These are phyloP conservation scores for Larix kaempferi DNA, from an alignment of 75 land plant genomes.

Conservation along the genomic window DNA sequence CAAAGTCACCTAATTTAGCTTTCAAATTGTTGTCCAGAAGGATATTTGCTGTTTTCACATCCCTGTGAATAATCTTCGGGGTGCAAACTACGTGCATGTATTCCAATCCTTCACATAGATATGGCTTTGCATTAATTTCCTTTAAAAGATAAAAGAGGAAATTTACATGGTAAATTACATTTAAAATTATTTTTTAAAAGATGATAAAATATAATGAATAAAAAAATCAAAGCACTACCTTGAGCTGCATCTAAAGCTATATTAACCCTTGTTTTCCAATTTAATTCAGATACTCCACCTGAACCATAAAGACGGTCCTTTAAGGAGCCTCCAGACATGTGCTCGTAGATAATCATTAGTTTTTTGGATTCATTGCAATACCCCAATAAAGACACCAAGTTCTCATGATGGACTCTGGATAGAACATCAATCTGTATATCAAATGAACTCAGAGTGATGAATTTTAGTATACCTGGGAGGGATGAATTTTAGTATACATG, in stretches of 20 bases:
- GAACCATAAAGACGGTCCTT: constrained; percentile 37
- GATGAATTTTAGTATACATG: no score
- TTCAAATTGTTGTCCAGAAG: background rate
- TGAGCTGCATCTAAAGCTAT: background rate
- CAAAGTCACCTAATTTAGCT: background rate
- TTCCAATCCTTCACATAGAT: background rate
- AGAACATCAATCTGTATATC: constrained; percentile 5
- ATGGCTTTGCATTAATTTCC: no score
- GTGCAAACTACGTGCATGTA: background rate
- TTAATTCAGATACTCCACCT: no score
- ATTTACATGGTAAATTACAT: no score
- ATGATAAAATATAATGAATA: no score
- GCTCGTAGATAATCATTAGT: constrained; percentile 22
- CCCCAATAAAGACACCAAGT: constrained; percentile 29
- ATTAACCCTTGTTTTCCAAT: background rate
- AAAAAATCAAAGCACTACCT: no score
- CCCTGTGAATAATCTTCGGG: background rate
- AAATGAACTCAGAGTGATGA: background rate
- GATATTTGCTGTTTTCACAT: background rate
- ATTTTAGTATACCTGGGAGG: no score
- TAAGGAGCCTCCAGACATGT: constrained; percentile 34
- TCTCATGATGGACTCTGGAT: constrained; percentile 19
- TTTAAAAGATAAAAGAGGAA: no score
- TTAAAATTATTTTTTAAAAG: no score
- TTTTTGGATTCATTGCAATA: constrained; percentile 31